phyloP scores from a whole-genome alignment of 495 filamentous ascomycete species.

The Polyplosphaeria fusca region DNA sequence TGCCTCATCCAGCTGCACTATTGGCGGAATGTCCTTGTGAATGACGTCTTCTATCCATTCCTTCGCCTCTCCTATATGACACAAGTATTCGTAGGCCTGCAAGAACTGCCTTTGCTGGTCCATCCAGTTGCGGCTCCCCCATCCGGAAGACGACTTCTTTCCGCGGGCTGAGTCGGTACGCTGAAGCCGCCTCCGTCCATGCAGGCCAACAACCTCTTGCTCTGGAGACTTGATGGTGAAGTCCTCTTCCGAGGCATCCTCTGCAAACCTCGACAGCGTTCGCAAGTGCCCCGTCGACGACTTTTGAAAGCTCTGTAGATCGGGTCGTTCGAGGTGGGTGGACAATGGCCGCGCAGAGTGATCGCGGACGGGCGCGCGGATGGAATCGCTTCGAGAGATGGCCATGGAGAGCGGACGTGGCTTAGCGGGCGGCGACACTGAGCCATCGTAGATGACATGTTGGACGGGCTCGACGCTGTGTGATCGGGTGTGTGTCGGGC shows the following conservation, averaged over 20 bases:
- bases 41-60: slow-evolving; percentile 98
- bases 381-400: slow-evolving; percentile 40
- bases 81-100: slow-evolving; percentile 97
- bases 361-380: slow-evolving; percentile 36
- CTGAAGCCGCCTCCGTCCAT: slow-evolving; percentile 79
- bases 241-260: slow-evolving; percentile 69
- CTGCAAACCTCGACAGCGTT: slow-evolving; percentile 79
- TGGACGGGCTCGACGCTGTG: slow-evolving; percentile 31
- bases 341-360: slow-evolving; percentile 11
- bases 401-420: slow-evolving; percentile 36
- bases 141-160: slow-evolving; percentile 54
- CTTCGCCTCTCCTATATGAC: slow-evolving; percentile 98
- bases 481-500: slow-evolving; percentile 32
- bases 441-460: slow-evolving; percentile 30
- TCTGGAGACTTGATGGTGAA: slow-evolving; percentile 70
- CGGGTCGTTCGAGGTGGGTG: slow-evolving; percentile 48
- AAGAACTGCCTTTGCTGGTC: slow-evolving; percentile 95
- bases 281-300: slow-evolving; percentile 86
- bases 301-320: slow-evolving; percentile 72
- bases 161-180: slow-evolving; percentile 59
- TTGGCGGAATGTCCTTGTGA: slow-evolving; percentile 81
- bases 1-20: slow-evolving; percentile 94
- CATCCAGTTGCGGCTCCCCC: slow-evolving; percentile 94
- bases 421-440: slow-evolving; percentile 34
- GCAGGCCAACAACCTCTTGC: slow-evolving; percentile 81